A percentile compares a stretch with the other conserved stretches of the same genome.
Conservation (phyloP, 768 basidiomycete species). For the Suillus plorans region DNA sequence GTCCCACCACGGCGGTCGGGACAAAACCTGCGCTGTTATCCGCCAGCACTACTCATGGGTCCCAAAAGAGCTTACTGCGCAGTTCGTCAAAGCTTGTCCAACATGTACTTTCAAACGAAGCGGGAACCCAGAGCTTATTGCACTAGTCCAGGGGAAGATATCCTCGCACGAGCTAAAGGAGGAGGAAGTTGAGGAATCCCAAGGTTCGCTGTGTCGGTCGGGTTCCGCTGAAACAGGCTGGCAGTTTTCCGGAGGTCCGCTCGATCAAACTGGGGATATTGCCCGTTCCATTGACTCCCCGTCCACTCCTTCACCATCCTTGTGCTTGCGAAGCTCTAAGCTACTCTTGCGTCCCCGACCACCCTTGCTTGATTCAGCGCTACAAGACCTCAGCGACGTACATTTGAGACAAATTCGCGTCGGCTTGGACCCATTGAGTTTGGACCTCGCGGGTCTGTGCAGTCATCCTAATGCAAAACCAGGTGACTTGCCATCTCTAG, state of each 20-base stretch:
- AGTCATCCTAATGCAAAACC: not conserved
- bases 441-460: not conserved
- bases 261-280: not conserved
- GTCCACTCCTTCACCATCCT: not conserved
- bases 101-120: conserved; percentile 58
- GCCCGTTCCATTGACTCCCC: not conserved
- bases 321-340: not conserved
- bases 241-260: conserved; percentile 27
- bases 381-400: not conserved
- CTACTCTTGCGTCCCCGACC: not conserved
- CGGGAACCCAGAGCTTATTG: conserved; percentile 26
- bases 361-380: not conserved
- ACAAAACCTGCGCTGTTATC: conserved; percentile 70
- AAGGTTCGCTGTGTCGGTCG: not conserved
- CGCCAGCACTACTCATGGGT: conserved; percentile 77
- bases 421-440: not conserved
- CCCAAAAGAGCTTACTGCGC: conserved; percentile 79
- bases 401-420: not conserved
- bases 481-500: conserved; percentile 17
- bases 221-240: conserved; percentile 9
- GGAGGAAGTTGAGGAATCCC: not conserved
- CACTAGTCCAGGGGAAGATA: conserved; percentile 10
- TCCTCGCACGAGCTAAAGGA: not conserved
- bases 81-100: conserved; percentile 78
- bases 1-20: conserved; percentile 71